Evolutionary conservation across 805 yeast species (phyloP), one percentile per base, ranked within the genome.

Genomic region (Lachancea waltii): DNA sequence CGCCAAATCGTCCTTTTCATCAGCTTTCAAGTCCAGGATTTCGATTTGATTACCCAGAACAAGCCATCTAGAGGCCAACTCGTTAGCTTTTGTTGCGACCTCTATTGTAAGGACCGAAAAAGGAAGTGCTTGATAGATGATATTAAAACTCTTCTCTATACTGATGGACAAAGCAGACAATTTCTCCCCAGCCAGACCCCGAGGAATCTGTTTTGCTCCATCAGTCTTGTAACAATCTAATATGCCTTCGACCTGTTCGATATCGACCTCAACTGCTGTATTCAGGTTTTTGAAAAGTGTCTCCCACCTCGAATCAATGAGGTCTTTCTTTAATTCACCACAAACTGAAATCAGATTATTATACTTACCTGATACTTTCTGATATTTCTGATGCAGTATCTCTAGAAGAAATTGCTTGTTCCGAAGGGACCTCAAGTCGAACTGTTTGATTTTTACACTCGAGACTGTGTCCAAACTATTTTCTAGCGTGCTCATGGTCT

Each of bases 291-390:
- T 59, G 44, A 79, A 77, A 2, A 78, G 62, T 17, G 68, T 68
- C 44, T 64, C 59, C 85, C 85, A 80, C 50, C 76, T 67, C 20
- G 61, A 53, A 42, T 76, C 79, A 3, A 80, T 64, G 20, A 72
- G 46, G 29, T 72, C 75, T 3, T 41, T 43, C 47, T 71, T 70
- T 43, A 79, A 58, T 5, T 53, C 58, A 3, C 53, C 52, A 10
- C 75, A 44, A 35, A 72, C 73, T 8, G 49, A 48, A 7, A 63
- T 60, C 33, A 79, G 54, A 38, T 62, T 57, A 14, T 63, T 54
- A 59, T 72, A 69, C 42, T 67, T 65, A 9, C 58, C 58, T 7
- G 65, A 46, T 13, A 77, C 49, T 2, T 47, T 41, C 21, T 65
- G 62, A 43, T 71, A 75, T 36, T 62, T 67, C n/a, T 41, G 45